Evolutionary conservation across 2,329 filamentous ascomycete species (phyloP), one percentile per base, ranked within the genome.

Genomic region (Uncinocarpus reesii): DNA sequence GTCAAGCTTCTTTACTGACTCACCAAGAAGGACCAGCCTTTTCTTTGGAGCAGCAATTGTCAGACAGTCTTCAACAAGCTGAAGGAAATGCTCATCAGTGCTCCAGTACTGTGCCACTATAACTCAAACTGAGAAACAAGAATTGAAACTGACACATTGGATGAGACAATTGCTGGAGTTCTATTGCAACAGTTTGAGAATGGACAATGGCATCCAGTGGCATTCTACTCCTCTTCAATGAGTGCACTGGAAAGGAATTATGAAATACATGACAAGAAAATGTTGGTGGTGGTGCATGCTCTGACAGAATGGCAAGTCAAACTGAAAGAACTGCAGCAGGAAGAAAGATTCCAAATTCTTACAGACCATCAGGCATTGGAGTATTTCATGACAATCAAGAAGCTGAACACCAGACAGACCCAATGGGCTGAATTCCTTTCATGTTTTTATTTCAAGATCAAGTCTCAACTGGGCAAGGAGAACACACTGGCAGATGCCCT

Each of bases 401-500:
- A 50, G 20, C 56, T 65, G 1, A 65, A 55, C 41, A 21, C 52
- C 0, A 48, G 58, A 38, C 56, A 65, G 53, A 57, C 54, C 3
- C 47, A 56, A 5, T 64, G 52, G 59, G 16, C 53, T 1, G 52
- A 60, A 41, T 50, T 55, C 18, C 50, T 62, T 2, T 53, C 52
- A 1, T 43, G 47, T 13, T 61, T 55, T 47, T 50, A 58, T 38
- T 63, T 63, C 41, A 49, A 41, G n/a, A 60, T 64, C 28, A 36
- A 24, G 23, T 62, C 60, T 50, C 18, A 52, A 13, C 50, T 50
- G 15, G 58, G 57, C n/a, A 52, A 46, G 10, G 21, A 51, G 26
- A 55, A 53, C n/a, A 36, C 16, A n/a, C 29, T 26, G 42, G 29
- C 23, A 76, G 77, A 71, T 73, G 0, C 49, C 69, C 1, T 60